Percentiles rank a stretch among this genome's conserved stretches.
These are phyloP conservation scores for Telfairia occidentalis DNA, from an alignment of 331 rosid species.

Conservation along the genomic window DNA sequence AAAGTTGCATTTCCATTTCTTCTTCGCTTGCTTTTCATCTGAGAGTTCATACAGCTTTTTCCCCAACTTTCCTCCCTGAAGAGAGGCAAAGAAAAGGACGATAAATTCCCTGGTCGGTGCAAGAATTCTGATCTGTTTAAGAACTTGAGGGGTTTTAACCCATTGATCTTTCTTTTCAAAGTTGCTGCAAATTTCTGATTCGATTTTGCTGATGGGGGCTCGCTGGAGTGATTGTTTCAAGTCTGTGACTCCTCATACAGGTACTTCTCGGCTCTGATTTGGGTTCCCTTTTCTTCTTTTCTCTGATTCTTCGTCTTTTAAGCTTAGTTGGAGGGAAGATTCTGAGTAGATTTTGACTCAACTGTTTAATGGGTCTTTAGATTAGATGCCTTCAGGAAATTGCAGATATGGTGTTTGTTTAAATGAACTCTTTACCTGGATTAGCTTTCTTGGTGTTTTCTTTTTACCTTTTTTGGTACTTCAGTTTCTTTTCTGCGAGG, in stretches of 20 bases:
- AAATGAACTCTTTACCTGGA: neutral
- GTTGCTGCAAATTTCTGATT: conserved; percentile 15
- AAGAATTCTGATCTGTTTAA: conserved; percentile 1
- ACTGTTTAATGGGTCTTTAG: neutral
- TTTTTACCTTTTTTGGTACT: neutral
- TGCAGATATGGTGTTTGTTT: neutral
- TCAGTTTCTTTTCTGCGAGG: neutral
- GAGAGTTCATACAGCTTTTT: neutral
- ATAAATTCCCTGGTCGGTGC: conserved; percentile 15
- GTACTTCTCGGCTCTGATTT: conserved; percentile 21
- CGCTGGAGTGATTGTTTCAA: conserved; percentile 77
- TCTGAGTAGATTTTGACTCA: neutral
- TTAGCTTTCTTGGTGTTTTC: neutral
- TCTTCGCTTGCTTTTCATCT: neutral
- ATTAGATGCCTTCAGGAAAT: neutral
- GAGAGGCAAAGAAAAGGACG: neutral
- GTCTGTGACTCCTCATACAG: conserved; percentile 56
- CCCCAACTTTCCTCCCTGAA: neutral
- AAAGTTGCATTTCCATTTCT: neutral
- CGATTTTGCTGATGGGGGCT: conserved; percentile 64
- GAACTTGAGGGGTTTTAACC: conserved; percentile 11
- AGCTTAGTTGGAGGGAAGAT: neutral
- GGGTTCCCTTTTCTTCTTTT: neutral
- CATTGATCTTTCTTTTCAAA: neutral
- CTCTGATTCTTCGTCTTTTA: neutral